Conservation (phyloP, 2,329 filamentous ascomycete genomes). For the Penicillium sp. region DNA sequence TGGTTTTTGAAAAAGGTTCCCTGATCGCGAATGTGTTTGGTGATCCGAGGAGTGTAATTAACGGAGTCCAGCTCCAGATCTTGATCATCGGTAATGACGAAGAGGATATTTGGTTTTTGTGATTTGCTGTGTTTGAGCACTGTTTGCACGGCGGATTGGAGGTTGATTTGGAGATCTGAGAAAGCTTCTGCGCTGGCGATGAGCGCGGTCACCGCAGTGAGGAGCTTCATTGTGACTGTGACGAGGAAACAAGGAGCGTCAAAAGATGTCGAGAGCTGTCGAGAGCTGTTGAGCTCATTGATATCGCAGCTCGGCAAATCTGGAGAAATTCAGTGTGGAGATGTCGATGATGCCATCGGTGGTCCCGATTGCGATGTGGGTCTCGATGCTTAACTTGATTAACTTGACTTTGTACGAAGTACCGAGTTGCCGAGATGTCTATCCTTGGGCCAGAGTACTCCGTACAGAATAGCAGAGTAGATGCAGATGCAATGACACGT, state of each 20-base stretch:
- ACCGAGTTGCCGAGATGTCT: too few species aligned
- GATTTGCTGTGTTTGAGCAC: slow-evolving; percentile 7
- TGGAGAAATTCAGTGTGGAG: neutral
- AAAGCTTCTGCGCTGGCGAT: slow-evolving; percentile 15
- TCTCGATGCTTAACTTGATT: neutral
- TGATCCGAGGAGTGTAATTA: slow-evolving; percentile 60
- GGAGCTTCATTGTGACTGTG: slow-evolving; percentile 21
- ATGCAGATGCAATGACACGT: neutral
- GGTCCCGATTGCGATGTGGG: slow-evolving; percentile 7
- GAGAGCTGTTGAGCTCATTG: neutral
- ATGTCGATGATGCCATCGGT: slow-evolving; percentile 17
- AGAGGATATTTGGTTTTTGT: slow-evolving; percentile 59
- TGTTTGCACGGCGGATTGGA: slow-evolving; percentile 15
- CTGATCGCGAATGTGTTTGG: slow-evolving; percentile 57
- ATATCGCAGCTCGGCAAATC: neutral
- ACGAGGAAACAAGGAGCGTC: neutral
- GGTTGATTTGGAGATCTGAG: slow-evolving; percentile 9
- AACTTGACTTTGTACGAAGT: neutral
- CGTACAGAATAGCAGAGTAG: too few species aligned
- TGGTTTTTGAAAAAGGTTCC: slow-evolving; percentile 64
- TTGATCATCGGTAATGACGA: slow-evolving; percentile 70
- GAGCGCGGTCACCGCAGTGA: slow-evolving; percentile 13
- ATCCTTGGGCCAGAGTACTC: too few species aligned
- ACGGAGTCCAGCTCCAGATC: slow-evolving; percentile 63
- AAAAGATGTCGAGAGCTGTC: neutral